Conservation (phyloP, 2,329 filamentous ascomycete genomes). For the Cytospora mali region DNA sequence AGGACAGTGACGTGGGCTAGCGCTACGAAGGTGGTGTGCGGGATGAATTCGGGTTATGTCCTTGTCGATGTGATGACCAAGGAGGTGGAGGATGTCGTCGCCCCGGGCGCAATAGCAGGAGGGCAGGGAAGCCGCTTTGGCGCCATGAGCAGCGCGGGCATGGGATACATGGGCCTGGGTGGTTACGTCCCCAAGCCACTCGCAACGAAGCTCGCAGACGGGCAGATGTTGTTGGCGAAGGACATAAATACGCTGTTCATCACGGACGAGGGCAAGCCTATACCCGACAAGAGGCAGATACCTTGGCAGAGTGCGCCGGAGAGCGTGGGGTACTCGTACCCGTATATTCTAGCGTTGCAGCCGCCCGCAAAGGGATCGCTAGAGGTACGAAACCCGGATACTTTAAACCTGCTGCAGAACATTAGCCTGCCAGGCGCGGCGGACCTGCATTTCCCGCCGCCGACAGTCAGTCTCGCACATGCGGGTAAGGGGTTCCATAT, state of each 20-base stretch:
- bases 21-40: slow-evolving; percentile 83
- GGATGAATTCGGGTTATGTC: slow-evolving; percentile 89
- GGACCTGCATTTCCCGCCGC: slow-evolving; percentile 87
- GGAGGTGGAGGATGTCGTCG: slow-evolving; percentile 75
- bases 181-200: slow-evolving; percentile 90
- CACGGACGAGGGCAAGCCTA: slow-evolving; percentile 76
- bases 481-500: slow-evolving; percentile 95
- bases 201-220: slow-evolving; percentile 78
- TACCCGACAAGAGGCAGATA: slow-evolving; percentile 79
- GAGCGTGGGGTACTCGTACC: slow-evolving; percentile 93
- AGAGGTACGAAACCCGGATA: slow-evolving; percentile 91
- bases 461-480: slow-evolving; percentile 91
- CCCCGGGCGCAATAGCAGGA: slow-evolving; percentile 71
- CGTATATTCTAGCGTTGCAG: slow-evolving; percentile 87
- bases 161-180: slow-evolving; percentile 96
- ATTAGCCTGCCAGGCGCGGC: slow-evolving; percentile 80
- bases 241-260: slow-evolving; percentile 96
- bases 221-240: slow-evolving; percentile 90
- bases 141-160: slow-evolving; percentile 79
- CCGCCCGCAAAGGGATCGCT: slow-evolving; percentile 79
- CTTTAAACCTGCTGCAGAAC: slow-evolving; percentile 84
- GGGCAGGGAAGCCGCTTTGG: slow-evolving; percentile 75
- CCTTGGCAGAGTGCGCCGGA: slow-evolving; percentile 89
- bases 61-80: slow-evolving; percentile 81
- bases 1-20: slow-evolving; percentile 91